Conservation (phyloP, 2,329 filamentous ascomycete species). For the Zymoseptoria ardabiliae region DNA sequence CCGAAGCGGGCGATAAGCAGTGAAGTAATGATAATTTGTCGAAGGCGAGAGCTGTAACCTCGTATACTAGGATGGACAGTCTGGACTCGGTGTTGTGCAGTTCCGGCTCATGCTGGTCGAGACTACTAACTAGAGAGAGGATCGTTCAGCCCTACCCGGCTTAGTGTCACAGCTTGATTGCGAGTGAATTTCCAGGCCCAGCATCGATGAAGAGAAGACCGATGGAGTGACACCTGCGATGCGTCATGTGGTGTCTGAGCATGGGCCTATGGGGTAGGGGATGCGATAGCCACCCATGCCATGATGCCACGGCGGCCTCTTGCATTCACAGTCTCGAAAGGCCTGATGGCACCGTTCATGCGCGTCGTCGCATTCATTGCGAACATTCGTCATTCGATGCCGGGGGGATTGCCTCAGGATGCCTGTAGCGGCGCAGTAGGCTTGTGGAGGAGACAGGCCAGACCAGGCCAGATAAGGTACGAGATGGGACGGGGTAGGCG, state of each 20-base stretch:
- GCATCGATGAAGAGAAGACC: too few species aligned
- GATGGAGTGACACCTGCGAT: too few species aligned
- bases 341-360: background rate
- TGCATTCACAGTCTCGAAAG: too few species aligned
- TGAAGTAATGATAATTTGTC: background rate
- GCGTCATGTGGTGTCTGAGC: background rate
- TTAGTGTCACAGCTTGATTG: too few species aligned
- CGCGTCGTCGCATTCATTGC: background rate
- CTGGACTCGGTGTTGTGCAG: background rate
- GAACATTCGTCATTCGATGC: background rate
- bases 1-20: background rate
- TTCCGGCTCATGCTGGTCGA: background rate
- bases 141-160: too few species aligned
- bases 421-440: too few species aligned
- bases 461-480: too few species aligned
- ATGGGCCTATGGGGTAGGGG: background rate
- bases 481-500: too few species aligned
- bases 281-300: background rate
- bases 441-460: too few species aligned
- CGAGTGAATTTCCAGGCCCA: too few species aligned
- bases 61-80: background rate
- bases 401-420: background rate
- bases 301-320: background rate
- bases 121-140: too few species aligned
- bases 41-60: background rate